phyloP scores from a whole-genome alignment of 345 rosid species.

The Acer negundo region DNA sequence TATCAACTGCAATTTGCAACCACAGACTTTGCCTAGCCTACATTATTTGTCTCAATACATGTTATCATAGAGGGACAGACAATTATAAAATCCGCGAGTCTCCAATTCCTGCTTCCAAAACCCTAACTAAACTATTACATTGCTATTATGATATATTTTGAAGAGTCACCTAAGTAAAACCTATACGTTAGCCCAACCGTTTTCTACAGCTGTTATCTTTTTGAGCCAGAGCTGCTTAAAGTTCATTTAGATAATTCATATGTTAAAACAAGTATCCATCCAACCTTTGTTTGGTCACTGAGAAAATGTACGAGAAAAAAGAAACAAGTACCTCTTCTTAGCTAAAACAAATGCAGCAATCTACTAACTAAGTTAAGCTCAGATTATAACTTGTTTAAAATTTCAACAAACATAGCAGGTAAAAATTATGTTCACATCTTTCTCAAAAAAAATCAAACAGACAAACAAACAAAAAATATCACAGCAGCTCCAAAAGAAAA shows the following conservation, averaged over 20 bases:
- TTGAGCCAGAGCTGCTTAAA: background rate
- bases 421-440: background rate
- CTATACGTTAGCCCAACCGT: background rate
- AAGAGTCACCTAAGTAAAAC: background rate
- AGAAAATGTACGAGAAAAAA: background rate
- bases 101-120: background rate
- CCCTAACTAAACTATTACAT: background rate
- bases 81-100: background rate
- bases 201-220: background rate
- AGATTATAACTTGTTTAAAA: background rate
- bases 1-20: background rate
- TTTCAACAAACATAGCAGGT: background rate
- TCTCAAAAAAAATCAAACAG: conserved; percentile 12
- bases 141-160: background rate
- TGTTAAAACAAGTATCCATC: background rate
- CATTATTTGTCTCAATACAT: background rate
- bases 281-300: background rate
- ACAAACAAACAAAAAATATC: background rate
- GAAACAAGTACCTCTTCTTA: background rate
- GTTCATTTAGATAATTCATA: background rate
- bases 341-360: conserved; percentile 3
- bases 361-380: conserved; percentile 6
- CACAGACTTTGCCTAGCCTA: background rate
- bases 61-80: background rate
- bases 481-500: background rate